Percentiles rank a stretch among this genome's conserved stretches.
Evolutionary conservation across 2,329 filamentous ascomycete genomes (phyloP).

Genomic region (Pseudogymnoascus sp.): DNA sequence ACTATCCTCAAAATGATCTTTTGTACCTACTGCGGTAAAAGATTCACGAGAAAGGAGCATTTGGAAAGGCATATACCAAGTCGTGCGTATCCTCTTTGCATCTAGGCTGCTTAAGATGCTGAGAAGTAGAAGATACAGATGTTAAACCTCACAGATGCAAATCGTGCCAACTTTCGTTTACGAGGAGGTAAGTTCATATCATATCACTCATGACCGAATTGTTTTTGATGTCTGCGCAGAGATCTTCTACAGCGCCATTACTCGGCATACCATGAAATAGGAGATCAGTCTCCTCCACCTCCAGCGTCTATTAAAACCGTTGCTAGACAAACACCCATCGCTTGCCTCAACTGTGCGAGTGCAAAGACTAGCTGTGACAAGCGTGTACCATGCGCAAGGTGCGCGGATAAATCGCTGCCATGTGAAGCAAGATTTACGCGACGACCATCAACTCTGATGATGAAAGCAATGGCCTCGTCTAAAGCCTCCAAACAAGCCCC

Average conservation of each 20-base stretch:
- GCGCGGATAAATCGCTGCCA: constrained; percentile 40
- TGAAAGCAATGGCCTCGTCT: not conserved
- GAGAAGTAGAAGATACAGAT: constrained; percentile 39
- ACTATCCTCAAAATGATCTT: constrained; percentile 32
- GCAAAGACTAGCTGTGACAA: constrained; percentile 47
- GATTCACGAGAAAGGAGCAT: constrained; percentile 48
- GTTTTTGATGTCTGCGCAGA: constrained; percentile 19
- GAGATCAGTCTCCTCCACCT: constrained; percentile 38
- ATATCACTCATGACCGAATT: not conserved
- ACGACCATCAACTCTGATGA: constrained; percentile 38
- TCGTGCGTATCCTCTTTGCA: constrained; percentile 32
- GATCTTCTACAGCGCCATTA: constrained; percentile 45
- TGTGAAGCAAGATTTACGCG: constrained; percentile 43
- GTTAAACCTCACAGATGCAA: constrained; percentile 45
- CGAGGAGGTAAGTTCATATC: constrained; percentile 35
- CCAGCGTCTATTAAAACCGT: constrained; percentile 37
- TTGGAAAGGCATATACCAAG: constrained; percentile 46
- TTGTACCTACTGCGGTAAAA: constrained; percentile 47
- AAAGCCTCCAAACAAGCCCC: not conserved
- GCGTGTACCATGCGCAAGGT: constrained; percentile 40
- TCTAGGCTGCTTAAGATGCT: not conserved
- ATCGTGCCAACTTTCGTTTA: constrained; percentile 42
- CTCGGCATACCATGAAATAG: constrained; percentile 43
- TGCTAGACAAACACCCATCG: constrained; percentile 37
- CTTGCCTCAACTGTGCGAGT: constrained; percentile 42